Conservation (phyloP, 73 alveolate genomes). For the Paramecium bursaria region DNA sequence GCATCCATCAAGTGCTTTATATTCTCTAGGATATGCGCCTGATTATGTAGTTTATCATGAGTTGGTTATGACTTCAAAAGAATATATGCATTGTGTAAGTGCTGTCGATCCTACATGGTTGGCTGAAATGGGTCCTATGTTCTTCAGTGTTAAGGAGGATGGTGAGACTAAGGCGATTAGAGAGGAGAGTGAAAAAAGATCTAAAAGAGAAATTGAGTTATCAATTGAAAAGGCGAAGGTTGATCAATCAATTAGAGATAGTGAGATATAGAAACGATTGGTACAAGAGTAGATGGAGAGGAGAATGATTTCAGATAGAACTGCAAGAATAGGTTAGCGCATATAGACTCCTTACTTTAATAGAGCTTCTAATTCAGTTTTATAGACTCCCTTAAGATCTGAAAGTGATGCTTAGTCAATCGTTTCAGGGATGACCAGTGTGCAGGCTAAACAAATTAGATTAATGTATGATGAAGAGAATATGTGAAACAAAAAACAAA, state of each 20-base stretch:
- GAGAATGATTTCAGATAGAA: conserved; percentile 29
- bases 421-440: conserved; percentile 51
- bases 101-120: conserved; percentile 99
- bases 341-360: conserved; percentile 21
- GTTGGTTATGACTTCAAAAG: conserved; percentile 98
- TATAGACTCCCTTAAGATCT: conserved; percentile 21
- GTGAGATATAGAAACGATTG: conserved; percentile 1
- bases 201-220: conserved; percentile 51
- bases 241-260: conserved; percentile 37
- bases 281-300: conserved; percentile 31
- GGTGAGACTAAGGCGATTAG: conserved; percentile 60
- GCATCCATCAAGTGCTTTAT: conserved; percentile 99
- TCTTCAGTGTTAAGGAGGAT: conserved; percentile 94
- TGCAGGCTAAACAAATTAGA: conserved; percentile 48
- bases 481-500: too few species aligned
- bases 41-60: conserved; percentile 99
- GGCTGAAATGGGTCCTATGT: conserved; percentile 99
- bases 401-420: conserved; percentile 55
- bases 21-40: conserved; percentile 99
- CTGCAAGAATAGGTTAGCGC: conserved; percentile 30
- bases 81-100: conserved; percentile 99
- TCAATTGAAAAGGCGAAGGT: conserved; percentile 49
- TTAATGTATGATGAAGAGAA: conserved; percentile 45
- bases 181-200: conserved; percentile 45
- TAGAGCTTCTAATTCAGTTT: background rate